Conservation (phyloP, 805 yeast species). For the Saturnispora silvae region DNA sequence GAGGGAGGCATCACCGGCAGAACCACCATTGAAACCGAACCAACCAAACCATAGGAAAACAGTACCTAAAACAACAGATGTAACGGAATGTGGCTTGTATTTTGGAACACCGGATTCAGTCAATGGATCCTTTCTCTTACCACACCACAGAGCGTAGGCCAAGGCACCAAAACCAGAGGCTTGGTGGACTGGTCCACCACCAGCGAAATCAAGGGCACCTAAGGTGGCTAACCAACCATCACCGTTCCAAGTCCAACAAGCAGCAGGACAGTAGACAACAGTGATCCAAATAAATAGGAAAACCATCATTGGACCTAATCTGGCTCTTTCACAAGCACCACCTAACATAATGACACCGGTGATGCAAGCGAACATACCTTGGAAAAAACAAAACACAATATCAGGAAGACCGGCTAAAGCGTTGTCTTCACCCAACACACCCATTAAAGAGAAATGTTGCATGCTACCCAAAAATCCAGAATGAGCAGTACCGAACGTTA, state of each 20-base stretch:
- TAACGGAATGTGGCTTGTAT: constrained; percentile 89
- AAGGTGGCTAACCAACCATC: constrained; percentile 79
- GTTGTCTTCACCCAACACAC: constrained; percentile 74
- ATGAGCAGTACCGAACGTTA: constrained; percentile 49
- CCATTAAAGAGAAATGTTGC: constrained; percentile 67
- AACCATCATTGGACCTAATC: constrained; percentile 93
- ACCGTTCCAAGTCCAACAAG: constrained; percentile 96
- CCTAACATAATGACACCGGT: constrained; percentile 94
- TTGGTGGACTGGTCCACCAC: constrained; percentile 98
- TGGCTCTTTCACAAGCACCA: constrained; percentile 96
- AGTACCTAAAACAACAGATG: constrained; percentile 85
- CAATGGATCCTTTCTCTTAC: constrained; percentile 82
- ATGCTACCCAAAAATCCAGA: constrained; percentile 72
- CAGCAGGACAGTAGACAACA: constrained; percentile 90
- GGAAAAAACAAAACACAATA: constrained; percentile 80
- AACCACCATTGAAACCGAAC: constrained; percentile 99
- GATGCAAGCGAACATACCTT: constrained; percentile 92
- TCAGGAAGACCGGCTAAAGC: constrained; percentile 71
- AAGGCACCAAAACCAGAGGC: constrained; percentile 91
- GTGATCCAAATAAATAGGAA: constrained; percentile 92
- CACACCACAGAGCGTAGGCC: constrained; percentile 84
- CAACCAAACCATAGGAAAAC: constrained; percentile 96
- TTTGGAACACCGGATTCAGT: constrained; percentile 64
- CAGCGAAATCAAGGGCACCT: constrained; percentile 93
- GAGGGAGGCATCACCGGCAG: constrained; percentile 86